Evolutionary conservation across 2,329 filamentous ascomycete species (phyloP).

Genomic region (Beauveria sp.): DNA sequence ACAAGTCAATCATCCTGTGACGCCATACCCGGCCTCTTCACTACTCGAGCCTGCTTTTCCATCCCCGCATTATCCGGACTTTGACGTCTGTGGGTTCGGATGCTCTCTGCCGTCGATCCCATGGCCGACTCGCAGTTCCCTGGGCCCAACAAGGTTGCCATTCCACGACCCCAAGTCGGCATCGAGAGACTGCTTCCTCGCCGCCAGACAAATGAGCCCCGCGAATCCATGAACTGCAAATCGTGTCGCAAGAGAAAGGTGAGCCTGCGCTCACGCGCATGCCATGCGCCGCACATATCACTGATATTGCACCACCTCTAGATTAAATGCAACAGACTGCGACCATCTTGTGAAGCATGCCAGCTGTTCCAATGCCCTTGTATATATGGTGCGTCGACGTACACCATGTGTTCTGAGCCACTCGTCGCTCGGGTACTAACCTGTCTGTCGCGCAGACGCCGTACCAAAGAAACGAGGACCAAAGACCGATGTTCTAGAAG

Average conservation of each 20-base stretch:
- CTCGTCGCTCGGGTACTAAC: not conserved
- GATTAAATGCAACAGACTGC: slow-evolving; percentile 88
- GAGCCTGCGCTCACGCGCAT: slow-evolving; percentile 19
- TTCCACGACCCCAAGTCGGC: slow-evolving; percentile 70
- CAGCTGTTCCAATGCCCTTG: slow-evolving; percentile 84
- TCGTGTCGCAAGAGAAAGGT: slow-evolving; percentile 91
- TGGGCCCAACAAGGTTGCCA: slow-evolving; percentile 41
- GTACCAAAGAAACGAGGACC: slow-evolving; percentile 84
- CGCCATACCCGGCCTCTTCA: not conserved
- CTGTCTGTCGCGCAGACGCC: slow-evolving; percentile 51
- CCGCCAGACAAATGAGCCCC: slow-evolving; percentile 65
- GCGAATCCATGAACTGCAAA: slow-evolving; percentile 94
- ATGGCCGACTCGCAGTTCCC: slow-evolving; percentile 26
- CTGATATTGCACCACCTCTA: slow-evolving; percentile 28
- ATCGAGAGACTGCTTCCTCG: slow-evolving; percentile 71
- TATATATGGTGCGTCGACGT: slow-evolving; percentile 63
- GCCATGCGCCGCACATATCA: not conserved
- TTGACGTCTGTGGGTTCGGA: not conserved
- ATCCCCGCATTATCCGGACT: not conserved
- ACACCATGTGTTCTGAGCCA: not conserved
- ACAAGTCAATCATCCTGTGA: not conserved
- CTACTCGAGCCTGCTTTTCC: not conserved
- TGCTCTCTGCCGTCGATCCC: slow-evolving; percentile 5
- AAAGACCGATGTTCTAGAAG: slow-evolving; percentile 83
- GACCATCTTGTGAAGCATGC: slow-evolving; percentile 81